Base-by-base conservation (phyloP, 495 filamentous ascomycete genomes). In the Penicillium steckii region DNA sequence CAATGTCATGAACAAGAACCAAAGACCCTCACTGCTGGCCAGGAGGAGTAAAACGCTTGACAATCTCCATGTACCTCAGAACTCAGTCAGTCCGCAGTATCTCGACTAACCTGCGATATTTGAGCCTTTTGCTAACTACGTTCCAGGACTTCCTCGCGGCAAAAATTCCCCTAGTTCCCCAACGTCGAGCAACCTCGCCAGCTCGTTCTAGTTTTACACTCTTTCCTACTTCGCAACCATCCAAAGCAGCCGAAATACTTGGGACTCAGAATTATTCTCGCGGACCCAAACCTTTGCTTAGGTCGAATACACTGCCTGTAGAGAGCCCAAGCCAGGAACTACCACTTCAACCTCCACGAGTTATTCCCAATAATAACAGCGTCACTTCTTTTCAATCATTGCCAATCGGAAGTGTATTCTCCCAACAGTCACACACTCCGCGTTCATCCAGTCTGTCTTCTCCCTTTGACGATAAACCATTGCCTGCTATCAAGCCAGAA, bases 21-120 rank as follows among this genome's bases (percentile, higher is more conserved):
- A 74, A 60, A 61, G 45, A 42, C 66, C 76, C 47, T 65, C 68
- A 12, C 72, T 89, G 23, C 71, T 90, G 44, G 78, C 82, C 59
- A 78, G 87, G 60, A 78, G 88, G 33, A 86, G 89, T 62, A 87
- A 81, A 29, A 87, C 84, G 1, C 63, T 89, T 46, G 80, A 87
- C 52, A 84, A 80, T 53, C 72, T 88, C 5, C 75, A 62, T 25
- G 73, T 80, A 13, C 73, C 79, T 23, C 73, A 77, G 48, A 44
- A 52, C 48, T 60, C 70, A 56, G 73, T 75, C 26, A 18, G 46
- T 33, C 1, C 9, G 2, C 38, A 23, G 4, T 10, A 1, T 38
- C 17, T 13, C 2, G 4, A 38, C 27, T 5, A 29, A n/a, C n/a
- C 12, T 5, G 12, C 27, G 12, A 29, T 27, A 21, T 26, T 15